Evolutionary conservation across 345 rosid genomes (phyloP), one percentile per base, ranked within the genome.

Genomic region (Hibiscus syriacus): DNA sequence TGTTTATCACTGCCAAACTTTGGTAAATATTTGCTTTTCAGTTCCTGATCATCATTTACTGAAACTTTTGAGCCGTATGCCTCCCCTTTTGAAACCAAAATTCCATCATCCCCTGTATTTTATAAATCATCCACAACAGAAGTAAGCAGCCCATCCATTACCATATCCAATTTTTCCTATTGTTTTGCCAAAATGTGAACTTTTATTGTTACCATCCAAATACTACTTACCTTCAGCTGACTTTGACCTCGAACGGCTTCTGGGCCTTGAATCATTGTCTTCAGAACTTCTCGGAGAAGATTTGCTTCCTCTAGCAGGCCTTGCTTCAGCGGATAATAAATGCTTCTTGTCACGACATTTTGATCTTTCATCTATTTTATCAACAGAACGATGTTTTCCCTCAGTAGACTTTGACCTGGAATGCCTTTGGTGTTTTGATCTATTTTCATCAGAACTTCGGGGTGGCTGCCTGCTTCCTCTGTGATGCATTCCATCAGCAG

Each of bases 401-500:
- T 85, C 91, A 20, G 72, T 16, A 57, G 89, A 85, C 77, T 62
- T 78, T 49, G 99, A 86, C 73, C 88, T 81, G 2, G 89, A 86
- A 55, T 6, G 81, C 65, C 74, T 72, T 70, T 76, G 81, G 19
- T 67, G 83, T 78, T 84, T 84, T 60, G 84, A 78, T 73, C 70
- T 80, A 30, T 49, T 79, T 59, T 81, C 89, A 74, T 82, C 82
- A 64, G 71, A 77, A 74, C 78, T 64, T 75, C 79, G 83, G 23
- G 78, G 86, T 58, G 90, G 81, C 59, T 80, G 68, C 72, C 82
- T 86, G 61, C 83, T 80, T 71, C 71, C 73, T 71, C 77, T 80
- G 70, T 46, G 79, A 68, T 71, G 81, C 79, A 70, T 85, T 56
- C 70, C 80, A 59, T 84, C 95, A 19, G 79, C 72, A 41, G 98